Percentiles rank a stretch among this genome's conserved stretches.
Conservation (phyloP, 352 stramenopile genomes). For the Globisporangium rhizosaccharum region DNA sequence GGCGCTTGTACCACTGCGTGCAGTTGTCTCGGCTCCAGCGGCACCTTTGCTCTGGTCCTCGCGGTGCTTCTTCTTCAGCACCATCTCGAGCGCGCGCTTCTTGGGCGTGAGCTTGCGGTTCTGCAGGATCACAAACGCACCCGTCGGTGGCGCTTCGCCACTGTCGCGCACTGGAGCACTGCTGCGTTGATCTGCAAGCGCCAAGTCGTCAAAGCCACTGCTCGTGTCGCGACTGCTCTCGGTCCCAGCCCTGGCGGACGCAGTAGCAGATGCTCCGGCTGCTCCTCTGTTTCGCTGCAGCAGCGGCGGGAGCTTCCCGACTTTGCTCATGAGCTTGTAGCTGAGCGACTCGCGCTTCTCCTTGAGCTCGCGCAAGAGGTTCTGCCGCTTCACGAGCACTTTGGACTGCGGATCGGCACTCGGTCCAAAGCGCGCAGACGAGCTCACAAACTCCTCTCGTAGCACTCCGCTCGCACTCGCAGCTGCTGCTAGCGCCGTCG, state of each 20-base stretch:
- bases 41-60: conserved; percentile 19
- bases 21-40: neutral
- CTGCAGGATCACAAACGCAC: conserved; percentile 51
- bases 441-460: conserved; percentile 51
- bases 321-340: conserved; percentile 63
- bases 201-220: conserved; percentile 1
- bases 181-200: neutral
- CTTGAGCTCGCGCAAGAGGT: conserved; percentile 61
- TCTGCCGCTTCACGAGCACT: conserved; percentile 65
- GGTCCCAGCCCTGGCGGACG: neutral
- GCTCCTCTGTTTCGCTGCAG: conserved; percentile 20
- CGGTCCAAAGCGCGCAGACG: conserved; percentile 48
- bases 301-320: conserved; percentile 40
- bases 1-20: neutral
- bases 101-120: conserved; percentile 64
- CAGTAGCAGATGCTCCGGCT: no score
- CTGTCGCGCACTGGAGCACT: conserved; percentile 2
- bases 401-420: conserved; percentile 44
- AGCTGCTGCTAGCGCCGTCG: neutral
- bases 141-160: conserved; percentile 27
- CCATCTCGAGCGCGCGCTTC: conserved; percentile 56
- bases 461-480: conserved; percentile 2
- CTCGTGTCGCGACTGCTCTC: neutral
- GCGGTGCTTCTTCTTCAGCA: conserved; percentile 63
- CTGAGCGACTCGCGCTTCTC: conserved; percentile 69